Conservation (phyloP, 23 red algal genomes). For the Gracilariopsis chorda region DNA sequence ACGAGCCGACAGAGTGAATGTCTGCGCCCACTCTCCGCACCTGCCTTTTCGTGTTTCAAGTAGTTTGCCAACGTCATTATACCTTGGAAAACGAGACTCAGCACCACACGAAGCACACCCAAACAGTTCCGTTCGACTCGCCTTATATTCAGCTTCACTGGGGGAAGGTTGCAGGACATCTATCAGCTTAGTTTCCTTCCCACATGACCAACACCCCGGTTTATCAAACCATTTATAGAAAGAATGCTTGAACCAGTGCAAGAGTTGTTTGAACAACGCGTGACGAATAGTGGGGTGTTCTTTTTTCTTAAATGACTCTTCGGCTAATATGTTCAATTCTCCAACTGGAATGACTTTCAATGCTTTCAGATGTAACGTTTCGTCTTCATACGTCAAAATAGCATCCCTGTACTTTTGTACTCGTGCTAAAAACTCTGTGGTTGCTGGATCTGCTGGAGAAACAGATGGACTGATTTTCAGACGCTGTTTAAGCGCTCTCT, state of each 20-base stretch:
- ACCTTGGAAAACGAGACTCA: conserved; percentile 72
- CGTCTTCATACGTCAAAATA: conserved; percentile 38
- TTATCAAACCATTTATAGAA: conserved; percentile 78
- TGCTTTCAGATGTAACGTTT: conserved; percentile 9
- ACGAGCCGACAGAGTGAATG: conserved; percentile 63
- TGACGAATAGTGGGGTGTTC: conserved; percentile 22
- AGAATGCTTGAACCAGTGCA: conserved; percentile 76
- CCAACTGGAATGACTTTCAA: background rate
- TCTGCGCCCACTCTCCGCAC: conserved; percentile 94
- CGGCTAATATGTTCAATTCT: background rate
- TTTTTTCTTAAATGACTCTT: background rate
- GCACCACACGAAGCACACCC: conserved; percentile 67
- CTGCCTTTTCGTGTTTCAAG: conserved; percentile 71
- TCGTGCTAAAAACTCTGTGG: background rate
- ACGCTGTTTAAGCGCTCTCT: background rate
- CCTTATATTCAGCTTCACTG: conserved; percentile 13
- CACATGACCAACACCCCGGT: conserved; percentile 69
- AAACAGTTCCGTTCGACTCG: conserved; percentile 57
- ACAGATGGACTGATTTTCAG: background rate
- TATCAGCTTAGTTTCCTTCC: conserved; percentile 1
- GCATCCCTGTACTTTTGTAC: conserved; percentile 12
- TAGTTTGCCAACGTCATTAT: conserved; percentile 61
- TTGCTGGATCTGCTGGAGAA: background rate
- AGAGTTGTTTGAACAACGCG: conserved; percentile 29
- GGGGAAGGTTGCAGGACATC: conserved; percentile 12